These are phyloP conservation scores for Paramecium sexaurelia DNA, from an alignment of 73 alveolate species.

Conservation along the genomic window DNA sequence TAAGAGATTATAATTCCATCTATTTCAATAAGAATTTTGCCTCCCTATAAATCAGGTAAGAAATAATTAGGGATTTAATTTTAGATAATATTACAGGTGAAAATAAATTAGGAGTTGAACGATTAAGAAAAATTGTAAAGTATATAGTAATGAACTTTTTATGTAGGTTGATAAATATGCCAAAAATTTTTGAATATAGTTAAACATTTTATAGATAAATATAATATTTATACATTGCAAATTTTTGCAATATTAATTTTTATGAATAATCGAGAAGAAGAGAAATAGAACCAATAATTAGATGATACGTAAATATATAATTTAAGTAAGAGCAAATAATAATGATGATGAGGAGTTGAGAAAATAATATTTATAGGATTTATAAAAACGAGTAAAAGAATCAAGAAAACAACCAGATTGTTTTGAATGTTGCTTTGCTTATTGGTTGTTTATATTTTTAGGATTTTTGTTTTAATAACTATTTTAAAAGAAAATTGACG, in stretches of 20 bases:
- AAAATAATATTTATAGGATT: background rate
- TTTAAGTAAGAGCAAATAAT: slow-evolving; percentile 11
- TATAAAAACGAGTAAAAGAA: background rate
- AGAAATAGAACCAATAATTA: background rate
- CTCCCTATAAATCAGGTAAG: slow-evolving; percentile 48
- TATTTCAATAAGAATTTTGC: background rate
- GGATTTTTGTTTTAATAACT: background rate
- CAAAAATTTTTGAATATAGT: slow-evolving; percentile 16
- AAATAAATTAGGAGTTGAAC: slow-evolving; percentile 16
- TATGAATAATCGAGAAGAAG: slow-evolving; percentile 14
- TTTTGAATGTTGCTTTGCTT: slow-evolving; percentile 32
- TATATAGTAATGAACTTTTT: background rate
- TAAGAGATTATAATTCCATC: slow-evolving; percentile 42
- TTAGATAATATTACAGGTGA: slow-evolving; percentile 13
- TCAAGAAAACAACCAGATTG: background rate
- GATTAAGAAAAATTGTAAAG: slow-evolving; percentile 40
- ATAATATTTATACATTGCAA: background rate
- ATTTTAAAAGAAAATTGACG: background rate
- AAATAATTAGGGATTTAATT: background rate
- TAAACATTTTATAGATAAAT: background rate
- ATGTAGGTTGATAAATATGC: slow-evolving; percentile 22
- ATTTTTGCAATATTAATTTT: slow-evolving; percentile 17
- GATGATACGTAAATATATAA: background rate
- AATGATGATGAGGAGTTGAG: slow-evolving; percentile 29
- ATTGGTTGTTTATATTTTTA: slow-evolving; percentile 8